Conservation (phyloP, 2,329 filamentous ascomycete genomes). For the Rutstroemia sp. region DNA sequence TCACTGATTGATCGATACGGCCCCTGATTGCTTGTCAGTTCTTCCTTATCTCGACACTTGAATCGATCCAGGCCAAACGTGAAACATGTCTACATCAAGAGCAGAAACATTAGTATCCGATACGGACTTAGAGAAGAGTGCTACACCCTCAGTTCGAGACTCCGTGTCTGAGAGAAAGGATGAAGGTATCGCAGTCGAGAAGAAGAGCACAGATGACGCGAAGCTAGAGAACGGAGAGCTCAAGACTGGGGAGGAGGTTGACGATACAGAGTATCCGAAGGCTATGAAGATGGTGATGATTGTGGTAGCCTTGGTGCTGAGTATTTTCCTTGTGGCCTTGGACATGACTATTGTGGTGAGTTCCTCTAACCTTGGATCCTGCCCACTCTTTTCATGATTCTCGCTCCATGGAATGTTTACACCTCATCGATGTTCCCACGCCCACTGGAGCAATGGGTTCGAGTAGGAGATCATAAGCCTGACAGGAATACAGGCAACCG, state of each 20-base stretch:
- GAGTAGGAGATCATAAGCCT: not conserved
- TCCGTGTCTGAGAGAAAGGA: conserved; percentile 15
- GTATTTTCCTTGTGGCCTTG: conserved; percentile 38
- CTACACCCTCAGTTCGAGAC: conserved; percentile 12
- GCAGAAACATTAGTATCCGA: not conserved
- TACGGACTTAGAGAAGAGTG: conserved; percentile 15
- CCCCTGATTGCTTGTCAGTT: no score
- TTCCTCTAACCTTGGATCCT: not conserved
- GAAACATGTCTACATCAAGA: not conserved
- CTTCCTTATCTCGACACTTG: no score
- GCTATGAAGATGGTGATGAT: conserved; percentile 32
- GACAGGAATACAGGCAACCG: conserved; percentile 34
- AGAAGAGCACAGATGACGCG: conserved; percentile 12
- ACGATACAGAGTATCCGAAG: conserved; percentile 24
- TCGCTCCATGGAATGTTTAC: no score
- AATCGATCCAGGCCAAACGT: no score
- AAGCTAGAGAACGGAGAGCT: conserved; percentile 6
- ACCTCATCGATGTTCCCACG: no score
- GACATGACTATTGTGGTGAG: conserved; percentile 42
- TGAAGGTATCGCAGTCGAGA: conserved; percentile 6
- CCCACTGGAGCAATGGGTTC: no score
- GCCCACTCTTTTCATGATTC: not conserved
- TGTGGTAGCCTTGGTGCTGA: conserved; percentile 39
- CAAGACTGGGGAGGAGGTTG: conserved; percentile 5
- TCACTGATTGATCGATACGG: no score